These are phyloP conservation scores for Ceratobasidium sp. DNA, from an alignment of 1,284 basidiomycete species.

Conservation along the genomic window DNA sequence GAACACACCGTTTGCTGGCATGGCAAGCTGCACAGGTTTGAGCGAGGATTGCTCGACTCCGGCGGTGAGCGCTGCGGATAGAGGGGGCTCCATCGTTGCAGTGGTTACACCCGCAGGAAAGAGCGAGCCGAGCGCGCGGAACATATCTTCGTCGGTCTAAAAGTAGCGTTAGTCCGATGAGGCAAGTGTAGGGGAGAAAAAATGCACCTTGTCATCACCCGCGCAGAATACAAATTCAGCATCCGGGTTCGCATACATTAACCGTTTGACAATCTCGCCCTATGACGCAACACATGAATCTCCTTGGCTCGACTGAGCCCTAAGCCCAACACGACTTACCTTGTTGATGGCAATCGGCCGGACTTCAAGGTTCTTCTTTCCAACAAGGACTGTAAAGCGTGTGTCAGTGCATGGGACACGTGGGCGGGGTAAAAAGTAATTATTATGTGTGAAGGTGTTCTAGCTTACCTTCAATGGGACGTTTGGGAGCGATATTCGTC, in stretches of 20 bases:
- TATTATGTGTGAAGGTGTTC: constrained; percentile 51
- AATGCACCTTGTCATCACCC: constrained; percentile 92
- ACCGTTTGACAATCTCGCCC: constrained; percentile 96
- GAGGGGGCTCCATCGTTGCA: constrained; percentile 74
- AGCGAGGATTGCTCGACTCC: constrained; percentile 56
- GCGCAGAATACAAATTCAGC: constrained; percentile 97
- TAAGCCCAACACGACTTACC: constrained; percentile 53
- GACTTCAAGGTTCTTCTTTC: constrained; percentile 99
- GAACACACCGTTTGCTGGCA: constrained; percentile 79
- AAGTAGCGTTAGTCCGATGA: neutral
- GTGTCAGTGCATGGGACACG: neutral
- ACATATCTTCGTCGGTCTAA: constrained; percentile 96
- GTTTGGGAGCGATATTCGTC: constrained; percentile 87
- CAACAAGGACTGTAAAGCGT: constrained; percentile 74
- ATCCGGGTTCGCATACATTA: constrained; percentile 91
- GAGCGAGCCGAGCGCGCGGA: constrained; percentile 78
- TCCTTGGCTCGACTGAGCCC: neutral
- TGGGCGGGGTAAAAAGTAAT: neutral
- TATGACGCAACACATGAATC: constrained; percentile 48
- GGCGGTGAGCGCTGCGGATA: constrained; percentile 69
- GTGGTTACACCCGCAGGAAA: constrained; percentile 63
- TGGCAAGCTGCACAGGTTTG: constrained; percentile 68
- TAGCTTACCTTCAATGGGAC: constrained; percentile 83
- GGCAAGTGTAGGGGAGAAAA: constrained; percentile 18
- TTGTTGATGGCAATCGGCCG: constrained; percentile 96